Base-by-base conservation (phyloP, 371 early-diverging fungal species). In the Saksenaea oblongispora region DNA sequence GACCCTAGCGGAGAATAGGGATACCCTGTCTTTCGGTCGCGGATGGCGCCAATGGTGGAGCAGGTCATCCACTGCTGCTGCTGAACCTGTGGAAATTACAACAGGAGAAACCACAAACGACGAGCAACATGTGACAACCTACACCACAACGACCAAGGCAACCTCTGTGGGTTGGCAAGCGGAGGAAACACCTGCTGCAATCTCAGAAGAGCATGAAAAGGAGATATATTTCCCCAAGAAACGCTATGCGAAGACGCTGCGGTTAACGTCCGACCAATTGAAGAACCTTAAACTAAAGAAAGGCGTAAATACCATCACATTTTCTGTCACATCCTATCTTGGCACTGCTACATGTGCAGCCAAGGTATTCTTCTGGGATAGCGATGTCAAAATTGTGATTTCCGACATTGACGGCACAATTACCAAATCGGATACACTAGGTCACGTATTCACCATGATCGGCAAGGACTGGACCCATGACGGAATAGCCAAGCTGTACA, bases 401-500 rank as follows among this genome's bases (percentile, higher is more conserved):
- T 96, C 96, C 0, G 99, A 99, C 75, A 95, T 99, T 65, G 99
- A 99, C 75, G 99, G 99, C 42, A 99, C 99, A 0, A 98, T 99
- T 59, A 99, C 99, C 39, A 99, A 99, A 73, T 95, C 96, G 3
- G 99, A 99, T 73, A 93, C 95, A 0, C 79, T 97, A 47, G 99
- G 99, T 3, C 99, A 99, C 69, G 82, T 99, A 9, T 98, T 97
- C 74, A 94, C 94, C 31, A 93, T 97, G 91, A 95, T 98, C 39
- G 99, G 99, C 34, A 93, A 90, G 73, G 99, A 99, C 78, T 99
- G 99, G 99, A 99, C 99, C 3, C 99, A 99, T 73, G 73, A 83
- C 10, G 99, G 99, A 9, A 94, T 99, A 4, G 99, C 99, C 53
- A 92, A 93, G 62, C 83, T 99, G 36, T 99, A 95, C 79, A 94